A percentile compares a stretch with the other conserved stretches of the same genome.
Conservation (phyloP, 495 filamentous ascomycete species). For the Penicillium cosmopolitanum region DNA sequence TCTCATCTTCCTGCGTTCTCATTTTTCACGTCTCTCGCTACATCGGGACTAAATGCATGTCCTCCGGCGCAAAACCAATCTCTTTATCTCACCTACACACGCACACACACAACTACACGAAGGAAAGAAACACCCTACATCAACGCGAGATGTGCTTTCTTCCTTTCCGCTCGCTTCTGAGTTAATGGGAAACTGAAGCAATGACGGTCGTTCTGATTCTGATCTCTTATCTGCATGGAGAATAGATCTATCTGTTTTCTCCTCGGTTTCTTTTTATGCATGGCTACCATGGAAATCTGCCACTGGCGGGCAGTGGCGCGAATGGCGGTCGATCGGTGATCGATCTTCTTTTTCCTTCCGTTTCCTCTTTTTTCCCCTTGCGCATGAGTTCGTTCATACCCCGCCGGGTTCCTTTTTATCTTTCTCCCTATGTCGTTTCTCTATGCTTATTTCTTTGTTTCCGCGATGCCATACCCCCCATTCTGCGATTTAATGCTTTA, state of each 20-base stretch:
- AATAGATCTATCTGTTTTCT: constrained; percentile 25
- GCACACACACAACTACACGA: not conserved
- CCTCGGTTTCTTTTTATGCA: constrained; percentile 22
- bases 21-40: constrained; percentile 1
- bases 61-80: not conserved
- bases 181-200: not conserved
- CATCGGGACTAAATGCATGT: constrained; percentile 1
- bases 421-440: constrained; percentile 6
- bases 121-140: not conserved
- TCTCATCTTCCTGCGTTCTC: not conserved
- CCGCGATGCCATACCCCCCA: constrained; percentile 30
- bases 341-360: constrained; percentile 18
- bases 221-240: constrained; percentile 20
- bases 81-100: not conserved
- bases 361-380: constrained; percentile 14
- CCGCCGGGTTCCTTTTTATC: constrained; percentile 7
- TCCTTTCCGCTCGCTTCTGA: constrained; percentile 16
- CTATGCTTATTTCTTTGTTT: constrained; percentile 6
- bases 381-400: constrained; percentile 14
- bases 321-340: constrained; percentile 31
- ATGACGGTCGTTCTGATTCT: constrained; percentile 10
- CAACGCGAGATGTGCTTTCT: not conserved
- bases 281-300: constrained; percentile 36
- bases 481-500: constrained; percentile 16
- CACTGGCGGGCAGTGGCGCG: constrained; percentile 39